Evolutionary conservation across 2,329 filamentous ascomycete genomes (phyloP).

Genomic region (Byssochlamys sp.): DNA sequence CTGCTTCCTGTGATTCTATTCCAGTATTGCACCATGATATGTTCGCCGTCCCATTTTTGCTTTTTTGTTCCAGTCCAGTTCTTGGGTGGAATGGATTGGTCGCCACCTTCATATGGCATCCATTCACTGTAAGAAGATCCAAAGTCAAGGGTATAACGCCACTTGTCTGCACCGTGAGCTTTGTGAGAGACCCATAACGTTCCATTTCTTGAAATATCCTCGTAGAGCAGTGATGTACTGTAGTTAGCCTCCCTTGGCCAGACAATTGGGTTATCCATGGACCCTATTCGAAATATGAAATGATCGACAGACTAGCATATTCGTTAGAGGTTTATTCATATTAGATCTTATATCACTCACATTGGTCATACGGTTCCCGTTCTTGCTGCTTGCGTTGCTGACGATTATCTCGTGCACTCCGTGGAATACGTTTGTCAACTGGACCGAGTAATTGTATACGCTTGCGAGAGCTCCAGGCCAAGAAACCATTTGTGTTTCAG

Average conservation of each 20-base stretch:
- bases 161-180: constrained; percentile 50
- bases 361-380: constrained; percentile 23
- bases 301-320: constrained; percentile 38
- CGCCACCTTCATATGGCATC: constrained; percentile 40
- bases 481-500: constrained; percentile 13
- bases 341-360: constrained; percentile 2
- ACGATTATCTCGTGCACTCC: constrained; percentile 48
- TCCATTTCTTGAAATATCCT: constrained; percentile 22
- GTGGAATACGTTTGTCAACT: constrained; percentile 44
- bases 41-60: constrained; percentile 49
- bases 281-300: constrained; percentile 49
- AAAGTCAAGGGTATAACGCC: constrained; percentile 50
- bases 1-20: constrained; percentile 45
- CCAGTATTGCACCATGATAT: constrained; percentile 53
- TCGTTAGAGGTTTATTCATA: neutral
- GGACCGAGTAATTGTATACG: constrained; percentile 41
- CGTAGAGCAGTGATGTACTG: constrained; percentile 35
- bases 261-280: constrained; percentile 45
- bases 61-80: constrained; percentile 44
- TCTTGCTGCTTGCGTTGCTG: constrained; percentile 38
- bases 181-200: constrained; percentile 41
- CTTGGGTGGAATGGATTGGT: constrained; percentile 35
- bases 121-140: constrained; percentile 49
- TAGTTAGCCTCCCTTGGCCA: constrained; percentile 47
- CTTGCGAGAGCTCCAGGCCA: constrained; percentile 42